Percentiles rank a stretch among this genome's conserved stretches.
These are phyloP conservation scores for Sicyos baderoa DNA, from an alignment of 306 rosid genomes.

Conservation along the genomic window DNA sequence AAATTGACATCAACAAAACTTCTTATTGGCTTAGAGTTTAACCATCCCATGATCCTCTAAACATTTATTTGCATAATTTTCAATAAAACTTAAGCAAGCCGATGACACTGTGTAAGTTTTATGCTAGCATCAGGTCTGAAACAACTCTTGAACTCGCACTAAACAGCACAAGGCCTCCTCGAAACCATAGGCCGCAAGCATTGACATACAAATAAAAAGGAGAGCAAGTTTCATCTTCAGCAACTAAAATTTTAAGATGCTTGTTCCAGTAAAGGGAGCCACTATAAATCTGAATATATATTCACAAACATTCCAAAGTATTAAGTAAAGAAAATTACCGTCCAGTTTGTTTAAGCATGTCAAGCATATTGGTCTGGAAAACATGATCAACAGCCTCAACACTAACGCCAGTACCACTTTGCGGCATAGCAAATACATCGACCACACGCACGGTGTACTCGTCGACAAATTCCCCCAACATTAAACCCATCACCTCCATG, in stretches of 20 bases:
- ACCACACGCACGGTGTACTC: constrained; percentile 85
- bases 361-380: constrained; percentile 96
- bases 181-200: neutral
- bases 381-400: constrained; percentile 98
- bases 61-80: neutral
- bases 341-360: constrained; percentile 94
- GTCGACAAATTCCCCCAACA: constrained; percentile 84
- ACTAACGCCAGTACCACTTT: constrained; percentile 93
- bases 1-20: neutral
- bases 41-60: neutral
- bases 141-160: neutral
- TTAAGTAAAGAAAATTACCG: constrained; percentile 34
- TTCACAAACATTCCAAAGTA: neutral
- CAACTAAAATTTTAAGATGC: neutral
- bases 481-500: constrained; percentile 97
- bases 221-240: neutral
- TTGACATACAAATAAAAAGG: neutral
- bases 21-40: neutral
- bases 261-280: neutral
- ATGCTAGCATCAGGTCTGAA: neutral
- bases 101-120: neutral
- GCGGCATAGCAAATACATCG: constrained; percentile 96
- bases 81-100: neutral
- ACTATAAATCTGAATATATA: neutral
- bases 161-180: neutral